These are phyloP conservation scores for Solanum pimpinellifolium DNA, from an alignment of 257 asterid species.

Conservation along the genomic window DNA sequence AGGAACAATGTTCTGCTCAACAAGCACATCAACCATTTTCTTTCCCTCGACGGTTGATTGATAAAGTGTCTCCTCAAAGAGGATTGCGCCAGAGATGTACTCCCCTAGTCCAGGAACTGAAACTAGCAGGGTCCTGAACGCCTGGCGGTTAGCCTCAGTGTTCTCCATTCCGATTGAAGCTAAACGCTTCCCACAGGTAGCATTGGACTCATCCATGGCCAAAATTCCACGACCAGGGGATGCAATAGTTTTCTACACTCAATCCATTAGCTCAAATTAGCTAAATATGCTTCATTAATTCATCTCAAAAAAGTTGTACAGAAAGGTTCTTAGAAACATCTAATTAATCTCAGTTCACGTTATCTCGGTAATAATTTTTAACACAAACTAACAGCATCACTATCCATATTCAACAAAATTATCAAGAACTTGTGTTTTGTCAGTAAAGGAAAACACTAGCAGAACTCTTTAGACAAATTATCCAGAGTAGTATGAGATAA, in stretches of 20 bases:
- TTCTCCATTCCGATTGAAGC: constrained; percentile 64
- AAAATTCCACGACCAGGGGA: constrained; percentile 72
- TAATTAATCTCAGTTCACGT: neutral
- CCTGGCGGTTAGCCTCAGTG: constrained; percentile 69
- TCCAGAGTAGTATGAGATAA: neutral
- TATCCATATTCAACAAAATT: neutral
- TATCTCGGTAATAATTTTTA: neutral
- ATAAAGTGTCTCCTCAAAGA: constrained; percentile 61
- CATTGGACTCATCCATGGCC: constrained; percentile 75
- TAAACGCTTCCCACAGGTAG: constrained; percentile 68
- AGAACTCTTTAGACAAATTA: neutral
- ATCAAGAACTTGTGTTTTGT: neutral
- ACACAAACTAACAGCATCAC: neutral
- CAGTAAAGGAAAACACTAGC: neutral
- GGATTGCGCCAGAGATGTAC: constrained; percentile 58
- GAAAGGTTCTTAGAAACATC: neutral
- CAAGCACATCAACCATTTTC: constrained; percentile 59
- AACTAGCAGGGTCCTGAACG: constrained; percentile 56
- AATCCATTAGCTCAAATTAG: neutral
- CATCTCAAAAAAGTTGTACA: neutral
- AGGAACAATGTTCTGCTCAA: constrained; percentile 58
- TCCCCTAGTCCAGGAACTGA: constrained; percentile 54
- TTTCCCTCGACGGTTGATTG: constrained; percentile 63
- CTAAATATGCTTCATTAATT: neutral
- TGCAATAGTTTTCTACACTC: constrained; percentile 48